Conservation (phyloP, 129 eudicot species). For the Heracleum sosnowskyi region DNA sequence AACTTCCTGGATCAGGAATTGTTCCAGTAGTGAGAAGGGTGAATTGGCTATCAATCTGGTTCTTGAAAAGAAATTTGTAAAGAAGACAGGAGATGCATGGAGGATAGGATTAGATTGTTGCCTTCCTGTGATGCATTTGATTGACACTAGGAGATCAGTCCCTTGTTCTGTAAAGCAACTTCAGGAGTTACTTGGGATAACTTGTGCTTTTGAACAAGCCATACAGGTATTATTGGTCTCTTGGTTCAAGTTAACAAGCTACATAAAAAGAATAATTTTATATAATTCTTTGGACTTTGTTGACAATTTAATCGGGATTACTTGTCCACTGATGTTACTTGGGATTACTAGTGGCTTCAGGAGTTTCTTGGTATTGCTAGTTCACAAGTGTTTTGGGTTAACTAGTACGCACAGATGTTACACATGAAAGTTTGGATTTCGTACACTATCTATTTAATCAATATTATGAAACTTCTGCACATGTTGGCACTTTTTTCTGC, state of each 20-base stretch:
- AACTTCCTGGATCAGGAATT: slow-evolving; percentile 59
- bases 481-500: slow-evolving; percentile 1
- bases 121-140: slow-evolving; percentile 70
- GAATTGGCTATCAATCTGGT: slow-evolving; percentile 72
- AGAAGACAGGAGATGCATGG: slow-evolving; percentile 92
- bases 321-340: slow-evolving; percentile 41
- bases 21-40: slow-evolving; percentile 45
- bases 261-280: background rate
- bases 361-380: slow-evolving; percentile 61
- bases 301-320: too few species aligned
- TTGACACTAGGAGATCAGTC: slow-evolving; percentile 76
- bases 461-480: background rate
- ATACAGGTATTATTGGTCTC: slow-evolving; percentile 52
- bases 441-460: background rate
- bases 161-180: slow-evolving; percentile 94
- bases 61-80: slow-evolving; percentile 72
- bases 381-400: background rate
- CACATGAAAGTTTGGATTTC: background rate
- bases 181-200: slow-evolving; percentile 79
- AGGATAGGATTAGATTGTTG: slow-evolving; percentile 75
- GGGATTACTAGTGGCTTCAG: slow-evolving; percentile 87
- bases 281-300: too few species aligned
- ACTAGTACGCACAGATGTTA: background rate
- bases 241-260: background rate
- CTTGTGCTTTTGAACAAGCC: slow-evolving; percentile 97